Evolutionary conservation across 208 protist genomes (phyloP), one percentile per base, ranked within the genome.

Genomic region (Leptomonas seymouri): DNA sequence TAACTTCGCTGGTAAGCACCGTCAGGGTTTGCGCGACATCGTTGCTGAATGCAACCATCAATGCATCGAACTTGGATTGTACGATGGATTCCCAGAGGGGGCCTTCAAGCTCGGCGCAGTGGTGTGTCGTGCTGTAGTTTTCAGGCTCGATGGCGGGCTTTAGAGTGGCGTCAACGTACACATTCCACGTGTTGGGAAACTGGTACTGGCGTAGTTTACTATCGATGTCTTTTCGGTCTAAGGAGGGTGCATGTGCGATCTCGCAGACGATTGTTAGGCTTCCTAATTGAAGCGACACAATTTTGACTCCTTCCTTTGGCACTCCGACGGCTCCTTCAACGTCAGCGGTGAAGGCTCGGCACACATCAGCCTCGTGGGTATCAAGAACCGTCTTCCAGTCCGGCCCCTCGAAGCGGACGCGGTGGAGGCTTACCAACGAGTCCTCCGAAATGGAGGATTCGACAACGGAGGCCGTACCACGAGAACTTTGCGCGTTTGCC

Each of bases 121-220:
- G 81, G 34, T 71, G 67, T 27, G 77, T 80, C 3, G 66, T 64
- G 25, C 42, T 71, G 31, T 59, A 6, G 20, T 12, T 15, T 0
- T 49, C 21, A 3, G 34, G 25, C 42, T 21, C 39, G 5, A 67
- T 49, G 27, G 20, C 23, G 8, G 48, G 45, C 0, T 30, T 61
- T 3, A 42, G 31, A 0, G 30, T 61, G 15, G 51, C 60, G 36
- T 62, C 34, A 25, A 74, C 16, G 46, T 89, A 80, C 0, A 85
- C n/a, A n/a, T 46, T 74, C 75, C 78, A 86, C 18, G 76, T 85
- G 20, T 74, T 49, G 4, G 48, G 54, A 56, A 76, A 87, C n/a
- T 76, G 64, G 34, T 61, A 76, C 6, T 18, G 31, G 36, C 34
- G 54, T 15, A 87, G 62, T 49, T 21, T 25, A 6, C 41, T 18